phyloP scores from a whole-genome alignment of 2,329 filamentous ascomycete species.

The Paraphoma sp. region DNA sequence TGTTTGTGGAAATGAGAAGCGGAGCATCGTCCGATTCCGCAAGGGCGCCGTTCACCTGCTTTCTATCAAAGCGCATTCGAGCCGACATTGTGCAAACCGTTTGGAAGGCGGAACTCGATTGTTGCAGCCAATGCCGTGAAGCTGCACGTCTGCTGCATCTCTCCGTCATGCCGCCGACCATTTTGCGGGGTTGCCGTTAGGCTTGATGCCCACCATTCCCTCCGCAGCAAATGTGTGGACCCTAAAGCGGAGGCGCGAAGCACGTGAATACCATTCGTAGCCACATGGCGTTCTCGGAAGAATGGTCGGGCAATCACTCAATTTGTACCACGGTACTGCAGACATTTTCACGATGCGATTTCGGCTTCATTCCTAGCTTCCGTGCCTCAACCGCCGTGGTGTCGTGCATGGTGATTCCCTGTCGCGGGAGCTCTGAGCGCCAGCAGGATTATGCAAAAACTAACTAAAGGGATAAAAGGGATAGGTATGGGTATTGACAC shows the following conservation, averaged over 20 bases:
- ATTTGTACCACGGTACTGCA: not conserved
- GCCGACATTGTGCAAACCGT: not conserved
- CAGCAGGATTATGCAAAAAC: not conserved
- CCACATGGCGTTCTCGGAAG: not conserved
- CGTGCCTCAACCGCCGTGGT: not conserved
- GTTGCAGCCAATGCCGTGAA: conserved; percentile 11
- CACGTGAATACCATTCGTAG: conserved; percentile 1
- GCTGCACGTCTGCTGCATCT: conserved; percentile 16
- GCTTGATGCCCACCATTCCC: conserved; percentile 14
- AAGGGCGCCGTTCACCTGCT: conserved; percentile 7
- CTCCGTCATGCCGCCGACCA: conserved; percentile 21
- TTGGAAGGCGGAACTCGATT: not conserved
- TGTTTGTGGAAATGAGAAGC: conserved; percentile 28
- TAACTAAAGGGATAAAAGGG: not conserved
- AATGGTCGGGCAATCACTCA: not conserved
- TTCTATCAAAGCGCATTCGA: not conserved
- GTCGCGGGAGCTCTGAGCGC: not conserved
- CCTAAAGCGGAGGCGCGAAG: not conserved
- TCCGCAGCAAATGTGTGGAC: conserved; percentile 9
- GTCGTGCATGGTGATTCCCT: not conserved
- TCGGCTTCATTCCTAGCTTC: not conserved
- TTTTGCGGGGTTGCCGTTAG: conserved; percentile 25
- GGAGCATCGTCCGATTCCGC: conserved; percentile 22
- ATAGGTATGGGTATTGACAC: not conserved
- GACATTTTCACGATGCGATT: not conserved